Evolutionary conservation across 805 yeast genomes (phyloP).

Genomic region (Cyberlindnera mrakii): DNA sequence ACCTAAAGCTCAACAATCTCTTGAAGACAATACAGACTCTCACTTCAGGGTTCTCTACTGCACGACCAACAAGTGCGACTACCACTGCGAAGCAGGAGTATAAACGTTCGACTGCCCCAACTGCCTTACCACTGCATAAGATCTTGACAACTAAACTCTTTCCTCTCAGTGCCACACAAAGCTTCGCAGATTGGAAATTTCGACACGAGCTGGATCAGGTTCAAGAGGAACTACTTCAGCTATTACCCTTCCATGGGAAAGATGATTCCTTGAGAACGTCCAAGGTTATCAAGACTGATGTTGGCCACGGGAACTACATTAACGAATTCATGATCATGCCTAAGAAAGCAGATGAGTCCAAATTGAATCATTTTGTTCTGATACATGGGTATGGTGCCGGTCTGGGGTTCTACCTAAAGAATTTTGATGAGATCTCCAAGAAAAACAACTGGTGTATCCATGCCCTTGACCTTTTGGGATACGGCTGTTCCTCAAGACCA

Average conservation of each 20-base stretch:
- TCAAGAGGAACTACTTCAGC: constrained; percentile 40
- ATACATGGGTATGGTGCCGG: constrained; percentile 97
- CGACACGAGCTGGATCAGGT: constrained; percentile 34
- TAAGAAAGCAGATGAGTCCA: constrained; percentile 28
- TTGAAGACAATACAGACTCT: constrained; percentile 1
- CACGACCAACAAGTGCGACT: not conserved
- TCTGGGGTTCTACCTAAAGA: constrained; percentile 75
- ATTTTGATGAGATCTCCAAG: constrained; percentile 48
- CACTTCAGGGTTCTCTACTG: not conserved
- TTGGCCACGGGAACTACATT: constrained; percentile 47
- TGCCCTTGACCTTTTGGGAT: constrained; percentile 84
- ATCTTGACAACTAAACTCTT: constrained; percentile 43
- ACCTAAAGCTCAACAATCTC: constrained; percentile 1
- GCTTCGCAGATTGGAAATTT: constrained; percentile 43
- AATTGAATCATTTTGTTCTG: constrained; percentile 52
- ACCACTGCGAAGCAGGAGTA: constrained; percentile 20
- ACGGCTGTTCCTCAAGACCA: constrained; percentile 85
- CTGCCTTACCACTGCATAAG: constrained; percentile 56
- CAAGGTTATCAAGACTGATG: constrained; percentile 30
- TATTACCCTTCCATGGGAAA: constrained; percentile 38
- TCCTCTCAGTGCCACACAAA: constrained; percentile 49
- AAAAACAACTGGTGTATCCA: constrained; percentile 62
- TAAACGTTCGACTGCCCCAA: constrained; percentile 56
- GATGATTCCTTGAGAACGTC: constrained; percentile 19
- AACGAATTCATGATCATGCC: constrained; percentile 71